A percentile compares a stretch with the other conserved stretches of the same genome.
Evolutionary conservation across 2,329 filamentous ascomycete species (phyloP).

Genomic region (Pseudogymnoascus sp.): DNA sequence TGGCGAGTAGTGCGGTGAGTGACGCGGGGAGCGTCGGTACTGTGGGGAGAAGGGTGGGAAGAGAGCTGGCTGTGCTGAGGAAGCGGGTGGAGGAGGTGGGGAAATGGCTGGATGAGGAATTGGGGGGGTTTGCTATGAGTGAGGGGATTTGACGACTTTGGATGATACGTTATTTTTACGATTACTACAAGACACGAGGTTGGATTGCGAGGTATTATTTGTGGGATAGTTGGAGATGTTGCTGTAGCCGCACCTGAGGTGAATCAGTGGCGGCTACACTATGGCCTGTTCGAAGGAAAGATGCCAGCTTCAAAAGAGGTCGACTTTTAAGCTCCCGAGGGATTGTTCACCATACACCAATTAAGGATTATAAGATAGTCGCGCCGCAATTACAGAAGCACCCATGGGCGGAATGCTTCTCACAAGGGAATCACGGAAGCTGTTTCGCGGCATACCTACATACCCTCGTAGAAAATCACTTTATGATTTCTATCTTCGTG

Average conservation of each 20-base stretch:
- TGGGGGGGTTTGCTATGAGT: slow-evolving; percentile 34
- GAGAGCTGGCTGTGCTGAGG: slow-evolving; percentile 43
- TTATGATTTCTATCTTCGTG: not conserved
- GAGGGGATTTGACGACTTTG: slow-evolving; percentile 12
- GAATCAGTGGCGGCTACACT: not conserved
- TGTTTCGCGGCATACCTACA: not conserved
- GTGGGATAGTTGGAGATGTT: not conserved
- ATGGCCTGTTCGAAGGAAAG: not conserved
- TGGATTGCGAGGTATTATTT: not conserved
- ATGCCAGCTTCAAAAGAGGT: not conserved
- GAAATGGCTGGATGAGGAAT: slow-evolving; percentile 50
- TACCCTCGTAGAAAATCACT: not conserved
- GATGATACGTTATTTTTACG: not conserved
- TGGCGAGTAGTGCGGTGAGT: slow-evolving; percentile 26
- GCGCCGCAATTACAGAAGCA: not conserved
- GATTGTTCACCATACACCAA: not conserved
- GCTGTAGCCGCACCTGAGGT: not conserved
- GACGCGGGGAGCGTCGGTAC: slow-evolving; percentile 28
- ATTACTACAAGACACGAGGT: not conserved
- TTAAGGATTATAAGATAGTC: not conserved
- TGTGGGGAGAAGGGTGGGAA: slow-evolving; percentile 30
- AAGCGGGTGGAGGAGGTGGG: slow-evolving; percentile 51
- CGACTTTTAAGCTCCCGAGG: no score
- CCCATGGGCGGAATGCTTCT: not conserved
- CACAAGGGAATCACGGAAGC: not conserved